Percentiles rank a stretch among this genome's conserved stretches.
Evolutionary conservation across 306 rosid species (phyloP).

Genomic region (Cucumis cinereus): DNA sequence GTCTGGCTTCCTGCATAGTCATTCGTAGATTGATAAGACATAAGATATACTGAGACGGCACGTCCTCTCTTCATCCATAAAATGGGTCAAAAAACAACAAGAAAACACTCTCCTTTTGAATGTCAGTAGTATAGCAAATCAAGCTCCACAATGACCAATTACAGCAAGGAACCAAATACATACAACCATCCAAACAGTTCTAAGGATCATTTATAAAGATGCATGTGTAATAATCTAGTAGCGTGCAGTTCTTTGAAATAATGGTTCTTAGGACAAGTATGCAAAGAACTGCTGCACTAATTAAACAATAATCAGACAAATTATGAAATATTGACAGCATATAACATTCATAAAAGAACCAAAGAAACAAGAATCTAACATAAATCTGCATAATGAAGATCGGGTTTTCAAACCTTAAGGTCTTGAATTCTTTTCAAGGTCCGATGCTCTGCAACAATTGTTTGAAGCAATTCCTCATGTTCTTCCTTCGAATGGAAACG

Average conservation of each 20-base stretch:
- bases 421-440: constrained; percentile 60
- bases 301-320: neutral
- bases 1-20: constrained; percentile 53
- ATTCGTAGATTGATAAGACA: neutral
- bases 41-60: neutral
- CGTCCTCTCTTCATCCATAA: neutral
- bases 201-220: neutral
- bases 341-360: neutral
- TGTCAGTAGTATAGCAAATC: neutral
- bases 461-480: constrained; percentile 57
- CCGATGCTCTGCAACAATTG: constrained; percentile 52
- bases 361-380: neutral
- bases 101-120: neutral
- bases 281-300: neutral
- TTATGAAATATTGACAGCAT: neutral
- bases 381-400: neutral
- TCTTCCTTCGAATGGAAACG: constrained; percentile 81
- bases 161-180: neutral
- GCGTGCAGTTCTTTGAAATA: neutral
- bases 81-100: neutral
- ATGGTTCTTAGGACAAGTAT: neutral
- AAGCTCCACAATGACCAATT: neutral
- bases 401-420: constrained; percentile 51
- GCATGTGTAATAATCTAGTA: neutral
- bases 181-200: neutral